Evolutionary conservation across 495 filamentous ascomycete genomes (phyloP), one percentile per base, ranked within the genome.

Genomic region (Penicillium samsonianum): DNA sequence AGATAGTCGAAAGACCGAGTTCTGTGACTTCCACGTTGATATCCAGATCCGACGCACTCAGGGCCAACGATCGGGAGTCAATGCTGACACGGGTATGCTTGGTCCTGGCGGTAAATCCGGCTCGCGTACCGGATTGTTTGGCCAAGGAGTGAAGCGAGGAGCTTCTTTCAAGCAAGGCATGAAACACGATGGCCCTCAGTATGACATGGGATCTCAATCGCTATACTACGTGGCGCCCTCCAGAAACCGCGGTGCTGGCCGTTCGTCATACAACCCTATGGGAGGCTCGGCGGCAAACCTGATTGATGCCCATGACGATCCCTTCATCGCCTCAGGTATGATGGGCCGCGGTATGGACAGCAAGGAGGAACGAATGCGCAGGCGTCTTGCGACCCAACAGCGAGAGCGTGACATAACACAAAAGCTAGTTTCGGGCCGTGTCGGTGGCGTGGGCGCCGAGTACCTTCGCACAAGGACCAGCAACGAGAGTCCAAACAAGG

Each of bases 21-120:
- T 88, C 68, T 99, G 94, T 74, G 90, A 95, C 58, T 99, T 89
- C 62, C 94, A 99, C 65, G 83, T 96, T 62, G 89, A 96, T 64
- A 68, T 87, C 17, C 86, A 88, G 16, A 71, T 97, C 2, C 83
- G 86, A 48, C 89, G 87, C 59, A 85, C 84, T 3, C 86, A 88
- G 41, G 71, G 83, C 4, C 74, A 81, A 0, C 80, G 95, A 10
- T 88, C 93, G 78, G 94, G 96, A 61, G 82, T 98, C 55, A 93
- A 94, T 61, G 82, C 79, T 14, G 68, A 73, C 60, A 71, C 62
- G 25, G 80, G 67, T 26, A 73, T 73, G 62, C 80, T 75, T 62
- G 81, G 73, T 23, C 80, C 72, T 48, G 80, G 75, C 12, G 80
- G 80, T 17, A 69, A 69, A 31, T 74, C 69, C 19, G 73, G 73